A percentile compares a stretch with the other conserved stretches of the same genome.
Evolutionary conservation across 345 rosid genomes (phyloP).

Genomic region (Combretum micranthum): DNA sequence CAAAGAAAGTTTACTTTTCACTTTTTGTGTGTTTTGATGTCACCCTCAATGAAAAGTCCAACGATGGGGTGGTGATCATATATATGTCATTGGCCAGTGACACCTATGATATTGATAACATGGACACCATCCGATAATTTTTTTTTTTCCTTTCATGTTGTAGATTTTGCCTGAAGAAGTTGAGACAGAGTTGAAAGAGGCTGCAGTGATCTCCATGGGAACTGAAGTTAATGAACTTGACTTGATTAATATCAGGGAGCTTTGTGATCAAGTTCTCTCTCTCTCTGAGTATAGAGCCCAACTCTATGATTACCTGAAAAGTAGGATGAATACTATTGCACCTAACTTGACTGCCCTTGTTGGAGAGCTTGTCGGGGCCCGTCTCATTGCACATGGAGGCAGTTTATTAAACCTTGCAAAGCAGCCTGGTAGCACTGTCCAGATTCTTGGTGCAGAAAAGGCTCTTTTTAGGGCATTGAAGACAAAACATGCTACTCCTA

Average conservation of each 20-base stretch:
- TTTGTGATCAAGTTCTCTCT: conserved; percentile 80
- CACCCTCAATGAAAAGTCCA: too few species aligned
- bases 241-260: conserved; percentile 62
- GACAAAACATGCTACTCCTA: conserved; percentile 91
- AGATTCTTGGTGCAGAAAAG: conserved; percentile 92
- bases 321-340: conserved; percentile 88
- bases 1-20: too few species aligned
- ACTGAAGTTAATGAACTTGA: conserved; percentile 84
- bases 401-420: conserved; percentile 86
- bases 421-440: conserved; percentile 92
- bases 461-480: conserved; percentile 91
- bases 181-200: conserved; percentile 76
- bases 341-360: conserved; percentile 94
- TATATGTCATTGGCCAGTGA: too few species aligned
- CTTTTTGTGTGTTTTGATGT: too few species aligned
- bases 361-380: conserved; percentile 97
- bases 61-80: too few species aligned
- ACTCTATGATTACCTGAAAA: conserved; percentile 76
- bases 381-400: conserved; percentile 90
- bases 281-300: conserved; percentile 89
- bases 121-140: too few species aligned
- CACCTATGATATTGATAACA: too few species aligned
- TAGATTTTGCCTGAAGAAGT: conserved; percentile 66
- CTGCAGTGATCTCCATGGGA: conserved; percentile 88
- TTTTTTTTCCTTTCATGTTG: not conserved